phyloP scores from a whole-genome alignment of 768 basidiomycete genomes.

The Podaxis pistillaris region DNA sequence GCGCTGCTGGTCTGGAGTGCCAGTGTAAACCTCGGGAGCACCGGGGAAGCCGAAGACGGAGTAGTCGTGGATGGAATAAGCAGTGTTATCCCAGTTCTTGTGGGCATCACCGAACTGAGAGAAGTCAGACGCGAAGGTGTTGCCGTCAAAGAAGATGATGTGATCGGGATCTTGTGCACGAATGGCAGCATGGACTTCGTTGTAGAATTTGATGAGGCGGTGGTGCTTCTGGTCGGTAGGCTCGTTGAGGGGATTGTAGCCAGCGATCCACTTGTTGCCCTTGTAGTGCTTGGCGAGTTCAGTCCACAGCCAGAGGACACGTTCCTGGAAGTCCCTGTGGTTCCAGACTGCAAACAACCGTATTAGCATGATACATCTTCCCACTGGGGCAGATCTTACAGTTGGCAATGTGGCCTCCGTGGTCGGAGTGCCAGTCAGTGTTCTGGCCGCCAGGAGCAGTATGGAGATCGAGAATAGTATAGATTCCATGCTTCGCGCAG shows the following conservation, averaged over 20 bases:
- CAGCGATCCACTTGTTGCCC: slow-evolving; percentile 79
- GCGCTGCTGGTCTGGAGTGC: slow-evolving; percentile 49
- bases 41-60: slow-evolving; percentile 70
- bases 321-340: slow-evolving; percentile 85
- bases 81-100: slow-evolving; percentile 65
- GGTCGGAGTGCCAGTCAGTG: slow-evolving; percentile 79
- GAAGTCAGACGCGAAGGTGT: slow-evolving; percentile 81
- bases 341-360: slow-evolving; percentile 54
- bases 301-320: slow-evolving; percentile 74
- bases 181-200: slow-evolving; percentile 66
- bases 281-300: slow-evolving; percentile 75
- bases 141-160: slow-evolving; percentile 78
- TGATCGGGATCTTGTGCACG: slow-evolving; percentile 69
- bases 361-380: background rate
- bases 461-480: slow-evolving; percentile 82
- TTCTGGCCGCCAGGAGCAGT: slow-evolving; percentile 75
- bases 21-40: slow-evolving; percentile 51
- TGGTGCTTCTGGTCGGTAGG: slow-evolving; percentile 69
- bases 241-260: slow-evolving; percentile 87
- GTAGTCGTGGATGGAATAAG: slow-evolving; percentile 81
- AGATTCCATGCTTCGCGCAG: slow-evolving; percentile 74
- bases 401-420: slow-evolving; percentile 65
- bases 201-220: slow-evolving; percentile 66
- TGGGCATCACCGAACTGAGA: slow-evolving; percentile 66
- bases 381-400: slow-evolving; percentile 29